Conservation (phyloP, 371 early-diverging fungal genomes). For the Apophysomyces sp. region DNA sequence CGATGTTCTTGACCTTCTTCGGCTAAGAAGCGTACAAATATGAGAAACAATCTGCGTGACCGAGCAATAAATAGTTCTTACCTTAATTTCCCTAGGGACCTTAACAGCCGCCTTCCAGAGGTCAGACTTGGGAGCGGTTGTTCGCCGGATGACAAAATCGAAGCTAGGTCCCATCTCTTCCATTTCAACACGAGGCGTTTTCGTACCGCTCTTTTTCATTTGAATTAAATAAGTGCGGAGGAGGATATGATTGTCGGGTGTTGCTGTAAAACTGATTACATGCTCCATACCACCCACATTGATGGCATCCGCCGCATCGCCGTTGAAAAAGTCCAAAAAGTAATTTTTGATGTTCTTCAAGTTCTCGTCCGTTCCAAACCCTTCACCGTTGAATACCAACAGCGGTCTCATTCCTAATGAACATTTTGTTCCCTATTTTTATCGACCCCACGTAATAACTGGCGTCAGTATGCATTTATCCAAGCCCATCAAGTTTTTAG, state of each 20-base stretch:
- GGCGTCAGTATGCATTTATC: background rate
- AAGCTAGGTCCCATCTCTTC: constrained; percentile 93
- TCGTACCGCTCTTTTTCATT: constrained; percentile 83
- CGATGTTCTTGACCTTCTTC: constrained; percentile 93
- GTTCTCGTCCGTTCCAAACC: constrained; percentile 71
- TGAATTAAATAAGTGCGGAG: constrained; percentile 80
- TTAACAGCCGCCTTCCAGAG: constrained; percentile 79
- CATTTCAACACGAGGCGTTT: constrained; percentile 89
- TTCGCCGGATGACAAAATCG: constrained; percentile 81
- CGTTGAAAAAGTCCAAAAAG: constrained; percentile 91
- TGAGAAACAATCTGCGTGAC: too few species aligned
- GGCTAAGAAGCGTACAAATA: constrained; percentile 35
- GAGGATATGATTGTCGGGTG: constrained; percentile 66
- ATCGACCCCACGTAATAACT: background rate
- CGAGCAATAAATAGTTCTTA: constrained; percentile 27
- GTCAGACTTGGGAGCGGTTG: constrained; percentile 71
- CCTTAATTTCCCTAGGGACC: constrained; percentile 87
- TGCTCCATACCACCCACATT: constrained; percentile 89
- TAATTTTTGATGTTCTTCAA: constrained; percentile 78
- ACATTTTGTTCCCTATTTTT: constrained; percentile 62
- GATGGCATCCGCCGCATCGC: constrained; percentile 69
- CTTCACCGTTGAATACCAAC: constrained; percentile 89
- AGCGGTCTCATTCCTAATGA: constrained; percentile 88
- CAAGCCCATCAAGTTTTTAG: background rate
- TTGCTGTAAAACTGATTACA: constrained; percentile 84